Evolutionary conservation across 768 basidiomycete genomes (phyloP), one percentile per base, ranked within the genome.

Genomic region (Suillus subalutaceus): DNA sequence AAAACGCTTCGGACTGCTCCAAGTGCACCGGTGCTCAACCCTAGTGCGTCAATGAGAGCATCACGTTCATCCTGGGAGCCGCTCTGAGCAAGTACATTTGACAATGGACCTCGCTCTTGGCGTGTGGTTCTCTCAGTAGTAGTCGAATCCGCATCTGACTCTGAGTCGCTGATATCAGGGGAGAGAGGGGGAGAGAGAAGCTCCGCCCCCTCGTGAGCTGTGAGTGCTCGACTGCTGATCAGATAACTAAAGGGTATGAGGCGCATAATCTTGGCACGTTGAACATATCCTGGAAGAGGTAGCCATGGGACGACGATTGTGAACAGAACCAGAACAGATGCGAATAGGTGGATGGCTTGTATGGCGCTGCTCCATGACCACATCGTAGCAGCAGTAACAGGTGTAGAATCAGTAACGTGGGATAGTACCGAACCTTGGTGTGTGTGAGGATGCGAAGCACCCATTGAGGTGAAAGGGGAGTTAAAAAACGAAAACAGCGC

Each of bases 401-500:
- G 63, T 7, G 72, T 53, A 12, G 73, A 48, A 43, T 76, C 68
- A 59, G 77, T 70, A 57, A 79, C 66, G 61, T 81, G 78, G 12
- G 83, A 80, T 37, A 91, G 77, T 16, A 91, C 88, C 9, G 81
- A 77, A 7, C 91, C 91, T 15, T 85, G 80, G 66, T 90, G 88
- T 0, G 82, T 79, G 61, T 89, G 85, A n/a, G 67, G 70, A 38
- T 75, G 74, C 4, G 75, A 61, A 30, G 73, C 63, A 12, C 74
- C 72, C 12, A 79, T 76, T 1, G 85, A 81, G 0, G 88, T 83
- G 20, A 91, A 75, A 2, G 90, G 88, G 0, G 89, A 90, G 71
- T 91, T 93, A 81, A 93, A 92, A 79, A 94, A 91, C 0, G 91
- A 93, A 79, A 95, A 93, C 63, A 94, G 82, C 0, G 91, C 91